Evolutionary conservation across 2,329 filamentous ascomycete species (phyloP).

Genomic region (Fusarium graminum): DNA sequence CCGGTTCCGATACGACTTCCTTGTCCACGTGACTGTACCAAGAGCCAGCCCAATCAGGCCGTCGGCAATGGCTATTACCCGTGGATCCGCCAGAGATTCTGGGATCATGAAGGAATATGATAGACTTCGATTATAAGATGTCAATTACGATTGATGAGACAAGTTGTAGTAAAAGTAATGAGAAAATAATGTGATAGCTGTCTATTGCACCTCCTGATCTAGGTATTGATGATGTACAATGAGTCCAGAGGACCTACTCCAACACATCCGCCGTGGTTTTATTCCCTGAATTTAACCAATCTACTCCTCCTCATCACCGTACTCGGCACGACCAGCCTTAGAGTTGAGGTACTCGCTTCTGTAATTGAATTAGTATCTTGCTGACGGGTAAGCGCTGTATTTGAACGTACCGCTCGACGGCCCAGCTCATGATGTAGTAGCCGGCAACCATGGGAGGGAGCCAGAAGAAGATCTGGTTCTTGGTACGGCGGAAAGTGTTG

Average conservation of each 20-base stretch:
- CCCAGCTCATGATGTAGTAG: conserved; percentile 92
- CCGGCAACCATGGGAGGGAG: conserved; percentile 81
- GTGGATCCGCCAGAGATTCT: conserved; percentile 16
- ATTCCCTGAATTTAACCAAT: conserved; percentile 24
- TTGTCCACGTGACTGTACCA: conserved; percentile 19
- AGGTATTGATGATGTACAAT: conserved; percentile 59
- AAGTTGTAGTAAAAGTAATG: conserved; percentile 17
- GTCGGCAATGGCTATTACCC: conserved; percentile 45
- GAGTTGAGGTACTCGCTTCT: conserved; percentile 88
- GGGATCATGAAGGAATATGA: conserved; percentile 6
- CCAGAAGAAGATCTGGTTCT: conserved; percentile 89
- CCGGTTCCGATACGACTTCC: conserved; percentile 48
- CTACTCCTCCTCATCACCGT: conserved; percentile 62
- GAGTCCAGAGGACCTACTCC: conserved; percentile 51
- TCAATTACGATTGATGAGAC: background rate
- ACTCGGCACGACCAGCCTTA: conserved; percentile 76
- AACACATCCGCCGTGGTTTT: conserved; percentile 44
- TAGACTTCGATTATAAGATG: conserved; percentile 17
- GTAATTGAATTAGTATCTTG: conserved; percentile 24
- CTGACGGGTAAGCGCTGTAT: background rate
- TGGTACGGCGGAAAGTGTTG: conserved; percentile 92
- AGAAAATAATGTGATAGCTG: conserved; percentile 47
- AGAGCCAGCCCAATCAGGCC: conserved; percentile 40
- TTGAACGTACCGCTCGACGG: conserved; percentile 80
- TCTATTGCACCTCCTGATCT: conserved; percentile 57